These are phyloP conservation scores for Curvularia sp. DNA, from an alignment of 2,329 filamentous ascomycete genomes.

Conservation along the genomic window DNA sequence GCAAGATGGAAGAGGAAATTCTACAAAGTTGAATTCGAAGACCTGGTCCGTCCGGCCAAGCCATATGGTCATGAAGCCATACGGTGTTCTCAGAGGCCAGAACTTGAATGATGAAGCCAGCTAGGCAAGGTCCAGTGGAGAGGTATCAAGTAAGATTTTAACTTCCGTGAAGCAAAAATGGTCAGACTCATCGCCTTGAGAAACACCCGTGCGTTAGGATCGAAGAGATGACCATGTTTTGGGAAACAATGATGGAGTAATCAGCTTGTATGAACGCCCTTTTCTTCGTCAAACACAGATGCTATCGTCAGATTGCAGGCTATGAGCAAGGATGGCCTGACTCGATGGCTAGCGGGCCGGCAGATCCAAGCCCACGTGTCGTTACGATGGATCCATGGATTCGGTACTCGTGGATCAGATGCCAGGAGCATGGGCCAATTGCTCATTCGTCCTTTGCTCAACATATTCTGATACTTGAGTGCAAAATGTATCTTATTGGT, in stretches of 20 bases:
- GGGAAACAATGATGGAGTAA: constrained; percentile 12
- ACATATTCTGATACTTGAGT: background rate
- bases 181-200: constrained; percentile 19
- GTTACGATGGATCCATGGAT: constrained; percentile 10
- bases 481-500: constrained; percentile 13
- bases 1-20: background rate
- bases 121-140: constrained; percentile 11
- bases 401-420: constrained; percentile 19
- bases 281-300: constrained; percentile 22
- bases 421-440: constrained; percentile 10
- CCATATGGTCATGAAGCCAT: constrained; percentile 27
- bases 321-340: constrained; percentile 19
- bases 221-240: constrained; percentile 1
- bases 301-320: constrained; percentile 24
- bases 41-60: constrained; percentile 1
- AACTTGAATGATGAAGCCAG: constrained; percentile 15
- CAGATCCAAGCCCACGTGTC: constrained; percentile 24
- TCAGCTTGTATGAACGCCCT: constrained; percentile 16
- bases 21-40: background rate
- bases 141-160: constrained; percentile 21
- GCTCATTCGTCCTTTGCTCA: constrained; percentile 22
- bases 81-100: constrained; percentile 1
- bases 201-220: background rate
- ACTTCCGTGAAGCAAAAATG: constrained; percentile 4
- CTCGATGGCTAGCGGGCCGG: constrained; percentile 25